Percentiles rank a stretch among this genome's conserved stretches.
Evolutionary conservation across 331 rosid species (phyloP).

Genomic region (Prunus yedoensis): DNA sequence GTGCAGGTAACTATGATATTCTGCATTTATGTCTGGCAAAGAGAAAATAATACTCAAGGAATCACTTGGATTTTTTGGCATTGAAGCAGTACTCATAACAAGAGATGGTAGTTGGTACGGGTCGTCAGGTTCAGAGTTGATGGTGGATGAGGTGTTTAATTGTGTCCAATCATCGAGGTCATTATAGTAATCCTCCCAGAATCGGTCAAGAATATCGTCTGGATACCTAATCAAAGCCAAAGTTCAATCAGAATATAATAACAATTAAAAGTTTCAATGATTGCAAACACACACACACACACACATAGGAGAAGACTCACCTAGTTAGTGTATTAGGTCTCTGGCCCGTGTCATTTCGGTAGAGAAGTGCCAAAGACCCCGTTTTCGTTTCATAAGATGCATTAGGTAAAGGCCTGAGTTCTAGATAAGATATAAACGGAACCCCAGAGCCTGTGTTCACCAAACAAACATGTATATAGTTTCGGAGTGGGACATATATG

Average conservation of each 20-base stretch:
- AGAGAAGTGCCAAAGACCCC: not conserved
- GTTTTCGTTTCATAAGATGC: not conserved
- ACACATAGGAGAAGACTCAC: not conserved
- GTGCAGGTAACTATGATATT: too few species aligned
- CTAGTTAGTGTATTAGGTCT: too few species aligned
- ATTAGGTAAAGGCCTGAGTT: not conserved
- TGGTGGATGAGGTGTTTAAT: not conserved
- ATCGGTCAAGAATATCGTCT: constrained; percentile 13
- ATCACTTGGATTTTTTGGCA: not conserved
- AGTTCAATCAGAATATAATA: accelerated
- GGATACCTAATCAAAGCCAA: constrained; percentile 15
- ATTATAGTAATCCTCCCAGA: not conserved
- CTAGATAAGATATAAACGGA: not conserved
- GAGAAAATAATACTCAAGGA: not conserved
- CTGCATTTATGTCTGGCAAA: not conserved
- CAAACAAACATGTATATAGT: too few species aligned
- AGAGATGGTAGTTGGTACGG: not conserved
- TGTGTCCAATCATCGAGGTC: too few species aligned
- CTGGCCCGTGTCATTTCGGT: not conserved
- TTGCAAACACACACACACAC: not conserved
- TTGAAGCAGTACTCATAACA: not conserved
- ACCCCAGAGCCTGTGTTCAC: too few species aligned
- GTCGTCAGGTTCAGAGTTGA: accelerated
- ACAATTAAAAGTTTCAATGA: not conserved
- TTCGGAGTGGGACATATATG: too few species aligned